Evolutionary conservation across 176 grass and related monocot species (phyloP).

Genomic region (Aegilops longissima): DNA sequence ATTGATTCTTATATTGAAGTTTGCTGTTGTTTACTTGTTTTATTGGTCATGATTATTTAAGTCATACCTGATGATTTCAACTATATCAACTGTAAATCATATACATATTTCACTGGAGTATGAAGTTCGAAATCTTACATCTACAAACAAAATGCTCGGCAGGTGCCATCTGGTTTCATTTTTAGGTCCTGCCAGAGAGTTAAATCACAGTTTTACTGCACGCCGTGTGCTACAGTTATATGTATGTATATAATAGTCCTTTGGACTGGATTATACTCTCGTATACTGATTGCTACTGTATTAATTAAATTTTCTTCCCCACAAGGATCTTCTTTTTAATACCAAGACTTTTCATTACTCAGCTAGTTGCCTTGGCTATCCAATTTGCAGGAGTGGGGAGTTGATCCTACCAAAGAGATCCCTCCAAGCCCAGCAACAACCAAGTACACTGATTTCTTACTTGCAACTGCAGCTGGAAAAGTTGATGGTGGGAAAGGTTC

Average conservation of each 20-base stretch:
- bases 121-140: not conserved
- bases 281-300: not conserved
- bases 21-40: not conserved
- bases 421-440: slow-evolving; percentile 58
- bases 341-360: not conserved
- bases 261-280: not conserved
- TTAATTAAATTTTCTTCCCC: not conserved
- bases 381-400: slow-evolving; percentile 82
- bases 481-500: slow-evolving; percentile 80
- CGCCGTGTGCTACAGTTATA: not conserved
- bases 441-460: slow-evolving; percentile 88
- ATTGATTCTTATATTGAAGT: slow-evolving; percentile 1
- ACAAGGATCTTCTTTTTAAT: not conserved
- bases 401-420: slow-evolving; percentile 73
- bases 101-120: not conserved
- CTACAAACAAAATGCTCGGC: slow-evolving; percentile 1
- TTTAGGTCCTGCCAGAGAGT: not conserved
- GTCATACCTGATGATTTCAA: slow-evolving; percentile 4
- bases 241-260: slow-evolving; percentile 10
- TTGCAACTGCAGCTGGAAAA: slow-evolving; percentile 87
- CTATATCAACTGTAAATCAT: not conserved
- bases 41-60: slow-evolving; percentile 7
- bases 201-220: not conserved
- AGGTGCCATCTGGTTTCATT: not conserved
- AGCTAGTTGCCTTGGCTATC: slow-evolving; percentile 18